Percentiles rank a stretch among this genome's conserved stretches.
Evolutionary conservation across 148 eudicot species (phyloP).

Genomic region (Simmondsia chinensis): DNA sequence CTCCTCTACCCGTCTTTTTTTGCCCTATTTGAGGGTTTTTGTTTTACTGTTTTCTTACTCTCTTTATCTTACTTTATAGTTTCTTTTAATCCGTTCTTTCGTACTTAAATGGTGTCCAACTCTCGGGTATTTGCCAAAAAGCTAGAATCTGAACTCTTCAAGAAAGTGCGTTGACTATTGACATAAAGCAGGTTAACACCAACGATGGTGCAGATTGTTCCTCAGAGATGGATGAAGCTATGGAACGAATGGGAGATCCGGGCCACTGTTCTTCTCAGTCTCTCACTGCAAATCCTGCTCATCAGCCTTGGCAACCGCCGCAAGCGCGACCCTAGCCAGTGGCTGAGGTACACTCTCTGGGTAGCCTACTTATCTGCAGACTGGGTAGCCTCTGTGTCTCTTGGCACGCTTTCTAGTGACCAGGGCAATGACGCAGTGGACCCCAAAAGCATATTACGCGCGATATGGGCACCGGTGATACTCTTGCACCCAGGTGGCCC

Average conservation of each 20-base stretch:
- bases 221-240: not conserved
- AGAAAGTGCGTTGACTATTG: no score
- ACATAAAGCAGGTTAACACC: no score
- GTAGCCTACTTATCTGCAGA: conserved; percentile 1
- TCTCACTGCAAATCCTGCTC: not conserved
- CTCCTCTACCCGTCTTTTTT: no score
- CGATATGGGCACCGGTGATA: conserved; percentile 8
- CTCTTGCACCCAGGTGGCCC: conserved; percentile 9
- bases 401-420: not conserved
- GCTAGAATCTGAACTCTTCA: no score
- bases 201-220: conserved; percentile 1
- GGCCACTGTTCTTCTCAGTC: not conserved
- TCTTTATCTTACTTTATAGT: no score
- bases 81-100: no score
- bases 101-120: no score
- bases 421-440: not conserved
- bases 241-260: conserved; percentile 3
- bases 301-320: not conserved
- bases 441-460: not conserved
- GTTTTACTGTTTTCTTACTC: no score
- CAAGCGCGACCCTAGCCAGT: not conserved
- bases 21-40: no score
- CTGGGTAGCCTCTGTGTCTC: not conserved
- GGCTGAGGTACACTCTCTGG: not conserved
- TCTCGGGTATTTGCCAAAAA: no score